A percentile compares a stretch with the other conserved stretches of the same genome.
Conservation (phyloP, 306 rosid genomes). For the Cucumis sativus region DNA sequence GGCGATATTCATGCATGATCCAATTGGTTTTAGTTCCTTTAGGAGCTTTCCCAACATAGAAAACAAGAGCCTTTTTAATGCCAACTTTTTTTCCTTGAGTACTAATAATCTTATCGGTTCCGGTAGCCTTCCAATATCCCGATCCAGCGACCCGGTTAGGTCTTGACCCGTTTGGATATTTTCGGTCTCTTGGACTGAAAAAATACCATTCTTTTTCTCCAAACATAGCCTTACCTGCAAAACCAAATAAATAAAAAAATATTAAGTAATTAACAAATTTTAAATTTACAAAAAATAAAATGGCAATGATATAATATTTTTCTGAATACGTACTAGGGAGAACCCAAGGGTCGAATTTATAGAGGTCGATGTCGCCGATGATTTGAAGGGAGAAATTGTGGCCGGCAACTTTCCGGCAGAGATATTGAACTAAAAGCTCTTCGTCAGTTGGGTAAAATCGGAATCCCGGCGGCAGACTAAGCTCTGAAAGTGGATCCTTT, state of each 20-base stretch:
- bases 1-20: constrained; percentile 99
- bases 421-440: constrained; percentile 83
- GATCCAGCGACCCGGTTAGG: constrained; percentile 92
- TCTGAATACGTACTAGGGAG: constrained; percentile 39
- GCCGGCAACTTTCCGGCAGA: constrained; percentile 85
- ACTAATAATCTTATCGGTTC: constrained; percentile 60
- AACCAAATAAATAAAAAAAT: not conserved
- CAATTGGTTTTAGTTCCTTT: constrained; percentile 89
- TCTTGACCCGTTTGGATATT: constrained; percentile 81
- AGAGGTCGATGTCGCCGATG: constrained; percentile 68
- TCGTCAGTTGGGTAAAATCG: constrained; percentile 85
- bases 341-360: constrained; percentile 89
- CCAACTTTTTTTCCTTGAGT: constrained; percentile 77
- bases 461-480: constrained; percentile 89
- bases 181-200: constrained; percentile 80
- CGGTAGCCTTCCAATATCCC: constrained; percentile 97
- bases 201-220: constrained; percentile 98
- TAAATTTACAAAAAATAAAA: not conserved
- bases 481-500: constrained; percentile 48
- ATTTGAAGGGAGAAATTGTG: constrained; percentile 61
- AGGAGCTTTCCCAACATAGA: constrained; percentile 89
- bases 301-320: not conserved
- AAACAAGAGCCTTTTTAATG: constrained; percentile 81
- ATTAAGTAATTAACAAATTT: not conserved
- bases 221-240: constrained; percentile 65